phyloP scores from a whole-genome alignment of 2,329 filamentous ascomycete species.

The Ceratocystis papillata region DNA sequence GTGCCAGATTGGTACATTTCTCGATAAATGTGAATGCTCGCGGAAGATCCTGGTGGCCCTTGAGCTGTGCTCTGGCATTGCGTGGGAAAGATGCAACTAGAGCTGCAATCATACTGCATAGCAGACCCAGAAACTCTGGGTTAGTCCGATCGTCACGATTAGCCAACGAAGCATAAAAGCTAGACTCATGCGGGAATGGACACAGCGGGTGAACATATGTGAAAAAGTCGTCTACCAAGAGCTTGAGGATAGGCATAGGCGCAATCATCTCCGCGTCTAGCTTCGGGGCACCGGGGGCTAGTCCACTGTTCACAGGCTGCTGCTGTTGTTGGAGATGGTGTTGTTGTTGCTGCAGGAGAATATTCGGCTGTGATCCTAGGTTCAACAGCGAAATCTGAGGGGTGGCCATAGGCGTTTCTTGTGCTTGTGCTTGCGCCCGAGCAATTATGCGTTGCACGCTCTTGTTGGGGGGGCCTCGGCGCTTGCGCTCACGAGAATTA shows the following conservation, averaged over 20 bases:
- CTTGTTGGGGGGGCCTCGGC: constrained; percentile 49
- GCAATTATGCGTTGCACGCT: constrained; percentile 25
- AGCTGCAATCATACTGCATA: constrained; percentile 62
- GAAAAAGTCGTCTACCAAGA: constrained; percentile 71
- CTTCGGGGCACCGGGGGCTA: constrained; percentile 16
- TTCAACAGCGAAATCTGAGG: constrained; percentile 25
- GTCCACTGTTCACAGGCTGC: not conserved
- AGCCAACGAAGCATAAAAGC: constrained; percentile 59
- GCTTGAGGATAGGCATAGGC: constrained; percentile 54
- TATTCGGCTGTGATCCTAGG: constrained; percentile 15
- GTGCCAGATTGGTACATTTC: constrained; percentile 58
- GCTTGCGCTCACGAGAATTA: constrained; percentile 46
- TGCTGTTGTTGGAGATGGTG: not conserved
- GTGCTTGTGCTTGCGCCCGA: constrained; percentile 35
- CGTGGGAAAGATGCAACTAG: constrained; percentile 69
- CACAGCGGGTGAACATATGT: constrained; percentile 68
- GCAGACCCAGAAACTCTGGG: constrained; percentile 56
- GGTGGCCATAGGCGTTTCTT: constrained; percentile 42
- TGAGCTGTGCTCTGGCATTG: constrained; percentile 58
- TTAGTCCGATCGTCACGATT: constrained; percentile 55
- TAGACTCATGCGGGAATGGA: constrained; percentile 69
- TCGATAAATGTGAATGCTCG: constrained; percentile 59
- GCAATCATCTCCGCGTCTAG: constrained; percentile 59
- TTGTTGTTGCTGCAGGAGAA: constrained; percentile 3
- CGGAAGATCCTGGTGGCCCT: constrained; percentile 55